Conservation (phyloP, 345 rosid genomes). For the Boechera retrofracta region DNA sequence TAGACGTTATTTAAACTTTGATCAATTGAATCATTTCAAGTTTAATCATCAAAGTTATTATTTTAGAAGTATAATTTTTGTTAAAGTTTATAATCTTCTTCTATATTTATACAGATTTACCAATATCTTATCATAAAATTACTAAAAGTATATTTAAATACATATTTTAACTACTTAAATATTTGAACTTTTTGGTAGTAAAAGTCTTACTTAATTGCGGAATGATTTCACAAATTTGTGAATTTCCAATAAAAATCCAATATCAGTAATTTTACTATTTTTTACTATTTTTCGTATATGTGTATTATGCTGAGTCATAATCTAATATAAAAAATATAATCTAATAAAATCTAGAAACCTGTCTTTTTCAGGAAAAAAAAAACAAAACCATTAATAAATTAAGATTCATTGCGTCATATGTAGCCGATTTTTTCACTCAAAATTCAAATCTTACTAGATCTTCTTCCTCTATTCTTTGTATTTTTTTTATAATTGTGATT, state of each 20-base stretch:
- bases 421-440: neutral
- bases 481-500: neutral
- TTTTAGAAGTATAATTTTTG: neutral
- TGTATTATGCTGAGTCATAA: neutral
- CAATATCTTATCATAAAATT: neutral
- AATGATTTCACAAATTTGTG: neutral
- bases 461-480: neutral
- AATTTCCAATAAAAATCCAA: neutral
- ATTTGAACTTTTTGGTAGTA: neutral
- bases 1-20: neutral
- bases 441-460: constrained; percentile 1
- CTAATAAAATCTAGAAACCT: neutral
- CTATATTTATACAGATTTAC: neutral
- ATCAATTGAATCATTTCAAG: neutral
- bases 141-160: neutral
- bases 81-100: neutral
- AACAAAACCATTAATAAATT: neutral
- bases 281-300: neutral
- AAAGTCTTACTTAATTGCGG: neutral
- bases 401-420: neutral
- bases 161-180: neutral
- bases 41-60: no score
- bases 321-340: neutral
- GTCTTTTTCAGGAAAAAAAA: neutral
- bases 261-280: neutral